Evolutionary conservation across 352 stramenopile genomes (phyloP), one percentile per base, ranked within the genome.

Genomic region (Globisporangium orthogonon): DNA sequence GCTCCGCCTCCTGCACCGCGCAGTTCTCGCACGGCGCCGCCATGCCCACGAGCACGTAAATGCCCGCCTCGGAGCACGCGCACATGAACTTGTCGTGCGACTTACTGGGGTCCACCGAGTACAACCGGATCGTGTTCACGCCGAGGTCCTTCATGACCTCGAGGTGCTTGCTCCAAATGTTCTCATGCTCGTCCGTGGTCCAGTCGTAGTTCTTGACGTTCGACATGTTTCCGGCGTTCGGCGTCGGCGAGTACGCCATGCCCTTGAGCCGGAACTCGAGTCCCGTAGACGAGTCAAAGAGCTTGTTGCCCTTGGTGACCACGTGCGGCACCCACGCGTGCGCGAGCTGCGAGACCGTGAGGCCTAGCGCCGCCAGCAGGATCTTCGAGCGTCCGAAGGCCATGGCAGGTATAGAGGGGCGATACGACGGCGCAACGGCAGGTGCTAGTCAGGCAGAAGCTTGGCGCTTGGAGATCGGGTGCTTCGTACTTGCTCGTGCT

Each of bases 61-160:
- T 81, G 44, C 73, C 73, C 2, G 70, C 74, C 30, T 74, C 46
- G 35, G 73, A 63, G 50, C 73, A 60, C 50, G 73, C 76, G 56
- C 78, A 89, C 82, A 92, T 92, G 50, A 92, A 92, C 60, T 74
- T 74, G 69, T 89, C 77, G 59, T 92, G 80, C 37, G 71, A 69
- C 54, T 77, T 63, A 44, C 49, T 58, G 28, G 79, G 75, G 65
- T 92, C 76, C 7, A 92, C 73, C 28, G 67, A 71, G 63, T 92
- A 90, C 10, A 92, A 57, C 13, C 79, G 77, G 30, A 92, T 67
- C 10, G 73, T 78, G 63, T 92, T 92, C 30, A 89, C 72, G 29
- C 74, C 74, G 0, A 92, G 56, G 53, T 83, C 62, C 60, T 88
- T 63, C 41, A 92, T 63, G 58, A 81, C 52, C 11, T 51, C 54